Evolutionary conservation across 805 yeast species (phyloP), one percentile per base, ranked within the genome.

Genomic region (Wickerhamiella domercqiae): DNA sequence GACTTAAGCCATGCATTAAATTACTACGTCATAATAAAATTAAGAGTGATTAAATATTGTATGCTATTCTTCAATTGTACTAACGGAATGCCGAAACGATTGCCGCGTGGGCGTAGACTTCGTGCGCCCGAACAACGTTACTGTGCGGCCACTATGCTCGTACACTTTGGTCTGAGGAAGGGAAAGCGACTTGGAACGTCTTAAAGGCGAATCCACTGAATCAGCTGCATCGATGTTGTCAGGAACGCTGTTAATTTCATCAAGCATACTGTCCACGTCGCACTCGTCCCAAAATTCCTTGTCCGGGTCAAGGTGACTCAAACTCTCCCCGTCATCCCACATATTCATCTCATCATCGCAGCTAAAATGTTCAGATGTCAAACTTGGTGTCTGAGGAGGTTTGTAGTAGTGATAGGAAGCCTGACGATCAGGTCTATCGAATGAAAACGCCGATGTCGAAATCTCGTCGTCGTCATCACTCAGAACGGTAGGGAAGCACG

Each of bases 391-490:
- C 26, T 19, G 56, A 54, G 16, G 35, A 3, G 51, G 47, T 37
- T 67, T 67, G 49, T 73, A 71, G 49, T 71, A 71, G 40, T 68
- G 66, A 17, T 67, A 63, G 0, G 77, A 71, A 1, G 68, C 57
- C 38, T 70, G 69, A 42, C 78, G 57, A 3, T 71, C 72, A n/a
- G 67, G 62, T 5, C 55, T 59, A 34, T 68, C 72, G 44, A 73
- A 73, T 1, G 77, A 71, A 44, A 71, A 73, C 38, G 35, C 30
- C 14, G 45, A 39, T 4, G 17, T 24, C 26, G 18, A 6, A 21
- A 40, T 43, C n/a, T 31, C 20, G 13, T 35, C 38, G 30, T 31
- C 31, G 25, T 15, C 22, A n/a, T n/a, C n/a, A n/a, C n/a, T n/a
- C n/a, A n/a, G n/a, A n/a, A n/a, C n/a, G n/a, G n/a, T n/a, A n/a